Evolutionary conservation across 208 protist genomes (phyloP).

Genomic region (Trypanosoma congolense): DNA sequence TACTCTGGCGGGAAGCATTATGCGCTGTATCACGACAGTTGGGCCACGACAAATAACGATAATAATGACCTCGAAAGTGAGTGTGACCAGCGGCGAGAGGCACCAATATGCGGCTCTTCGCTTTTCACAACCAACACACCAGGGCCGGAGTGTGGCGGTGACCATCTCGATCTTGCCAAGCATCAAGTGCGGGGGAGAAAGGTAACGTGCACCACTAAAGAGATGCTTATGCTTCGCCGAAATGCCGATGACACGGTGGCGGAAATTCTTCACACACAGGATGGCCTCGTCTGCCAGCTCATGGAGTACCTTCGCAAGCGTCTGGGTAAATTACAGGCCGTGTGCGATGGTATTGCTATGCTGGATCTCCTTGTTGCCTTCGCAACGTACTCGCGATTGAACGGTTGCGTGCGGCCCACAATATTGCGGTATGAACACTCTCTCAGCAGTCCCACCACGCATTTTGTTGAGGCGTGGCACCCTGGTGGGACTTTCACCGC

Average conservation of each 20-base stretch:
- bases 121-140: not conserved
- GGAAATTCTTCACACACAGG: conserved; percentile 63
- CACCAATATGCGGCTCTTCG: not conserved
- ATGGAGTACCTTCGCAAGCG: conserved; percentile 42
- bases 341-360: conserved; percentile 82
- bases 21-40: conserved; percentile 30
- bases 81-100: not conserved
- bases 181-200: conserved; percentile 21
- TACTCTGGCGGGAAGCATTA: conserved; percentile 72
- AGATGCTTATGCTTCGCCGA: conserved; percentile 59
- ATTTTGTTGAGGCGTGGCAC: conserved; percentile 40
- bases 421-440: conserved; percentile 10
- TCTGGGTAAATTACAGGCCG: conserved; percentile 76
- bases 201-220: conserved; percentile 72
- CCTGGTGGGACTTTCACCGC: conserved; percentile 18
- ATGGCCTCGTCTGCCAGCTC: conserved; percentile 49
- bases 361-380: conserved; percentile 85
- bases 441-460: conserved; percentile 17
- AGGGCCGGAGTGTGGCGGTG: not conserved
- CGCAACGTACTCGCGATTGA: conserved; percentile 40
- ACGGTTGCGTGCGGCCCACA: conserved; percentile 42
- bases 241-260: conserved; percentile 45
- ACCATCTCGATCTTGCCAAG: conserved; percentile 5
- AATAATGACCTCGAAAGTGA: not conserved
- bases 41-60: not conserved